phyloP scores from a whole-genome alignment of 345 rosid species.

The Citrus sp. region DNA sequence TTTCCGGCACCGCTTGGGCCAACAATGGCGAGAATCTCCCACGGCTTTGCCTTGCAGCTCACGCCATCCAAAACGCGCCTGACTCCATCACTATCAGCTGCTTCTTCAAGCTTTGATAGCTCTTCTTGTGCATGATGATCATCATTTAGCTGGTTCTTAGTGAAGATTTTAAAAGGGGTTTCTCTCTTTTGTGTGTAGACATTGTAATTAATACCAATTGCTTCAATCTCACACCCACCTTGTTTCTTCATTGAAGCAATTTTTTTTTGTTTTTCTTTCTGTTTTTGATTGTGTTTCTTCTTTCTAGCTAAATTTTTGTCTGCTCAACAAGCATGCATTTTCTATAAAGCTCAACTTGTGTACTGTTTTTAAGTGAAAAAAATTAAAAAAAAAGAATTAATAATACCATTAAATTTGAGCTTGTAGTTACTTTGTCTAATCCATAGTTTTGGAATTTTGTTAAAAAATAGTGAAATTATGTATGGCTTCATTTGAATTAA shows the following conservation, averaged over 20 bases:
- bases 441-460: neutral
- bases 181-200: slow-evolving; percentile 30
- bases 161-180: slow-evolving; percentile 31
- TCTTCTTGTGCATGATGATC: slow-evolving; percentile 17
- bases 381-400: too few species aligned
- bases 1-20: slow-evolving; percentile 99
- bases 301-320: neutral
- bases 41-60: slow-evolving; percentile 78
- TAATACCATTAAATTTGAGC: neutral
- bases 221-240: slow-evolving; percentile 93
- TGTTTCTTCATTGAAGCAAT: slow-evolving; percentile 65
- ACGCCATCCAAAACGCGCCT: slow-evolving; percentile 67
- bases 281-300: neutral
- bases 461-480: neutral
- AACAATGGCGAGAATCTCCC: slow-evolving; percentile 91
- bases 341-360: slow-evolving; percentile 7
- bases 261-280: neutral
- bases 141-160: slow-evolving; percentile 12
- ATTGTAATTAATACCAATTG: slow-evolving; percentile 61
- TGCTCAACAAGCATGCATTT: neutral
- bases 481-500: neutral
- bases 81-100: slow-evolving; percentile 13
- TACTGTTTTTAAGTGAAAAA: neutral
- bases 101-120: slow-evolving; percentile 22
- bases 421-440: neutral